Evolutionary conservation across 768 basidiomycete species (phyloP), one percentile per base, ranked within the genome.

Genomic region (Tylopilus plumbeoviolaceoides): DNA sequence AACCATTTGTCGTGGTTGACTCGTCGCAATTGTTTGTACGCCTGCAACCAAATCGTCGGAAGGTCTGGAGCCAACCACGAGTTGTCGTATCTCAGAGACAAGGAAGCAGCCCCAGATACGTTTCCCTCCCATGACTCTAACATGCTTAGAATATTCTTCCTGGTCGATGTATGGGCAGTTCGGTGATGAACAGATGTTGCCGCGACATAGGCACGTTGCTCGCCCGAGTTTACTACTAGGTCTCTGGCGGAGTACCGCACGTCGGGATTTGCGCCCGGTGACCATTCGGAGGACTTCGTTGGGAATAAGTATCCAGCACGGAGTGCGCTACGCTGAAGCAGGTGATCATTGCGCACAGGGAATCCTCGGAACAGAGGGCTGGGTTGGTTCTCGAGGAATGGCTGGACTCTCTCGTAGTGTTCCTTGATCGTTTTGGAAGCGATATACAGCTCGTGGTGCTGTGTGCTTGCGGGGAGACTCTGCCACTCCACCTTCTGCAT

Each of bases 401-500:
- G 17, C 7, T 51, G 54, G 17, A 66, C 48, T 5, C 42, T 48
- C 47, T 60, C 51, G 21, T 50, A 57, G 47, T 69, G 64, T 0
- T 64, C 53, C 25, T 73, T 54, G 46, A 77, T 74, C 11, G 51
- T 60, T 14, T 60, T 55, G 5, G 62, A 57, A 17, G 57, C 51
- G 14, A 51, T 5, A 28, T 63, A 57, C 44, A 75, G 59, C 4
- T 51, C 63, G 45, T 64, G 57, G 49, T 73, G 67, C 39, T 76
- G 75, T 4, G 71, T 58, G 30, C 58, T 45, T 2, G 61, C 17
- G 6, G 58, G 48, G 48, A 63, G 53, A 15, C 48, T 15, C 20
- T 20, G 49, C 78, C 77, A 61, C 4, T 62, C 27, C 0, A 77
- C 69, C 3, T 56, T 66, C 55, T 79, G 72, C 76, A 79, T 80